Evolutionary conservation across 768 basidiomycete species (phyloP), one percentile per base, ranked within the genome.

Genomic region (Lentinula guzmanii): DNA sequence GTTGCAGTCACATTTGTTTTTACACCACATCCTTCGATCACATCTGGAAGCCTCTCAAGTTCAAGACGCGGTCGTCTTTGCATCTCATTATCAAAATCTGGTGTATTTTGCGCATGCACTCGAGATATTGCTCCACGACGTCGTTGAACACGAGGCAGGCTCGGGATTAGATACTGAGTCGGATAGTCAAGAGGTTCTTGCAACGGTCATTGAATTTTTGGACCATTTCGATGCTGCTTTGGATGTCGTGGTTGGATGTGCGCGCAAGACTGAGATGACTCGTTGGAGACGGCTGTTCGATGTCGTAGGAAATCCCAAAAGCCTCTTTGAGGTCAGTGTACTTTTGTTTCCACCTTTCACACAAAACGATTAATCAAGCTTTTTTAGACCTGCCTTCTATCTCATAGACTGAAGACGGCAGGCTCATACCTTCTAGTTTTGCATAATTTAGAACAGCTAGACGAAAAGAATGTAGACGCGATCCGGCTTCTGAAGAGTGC

Each of bases 201-300:
- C 87, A 0, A 76, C 79, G 2, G 87, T 90, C 8, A 80, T 98
- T 63, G 91, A 93, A 64, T 98, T 99, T 68, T 75, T 99, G 65
- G 97, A 99, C 68, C 86, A 98, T 70, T 98, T 98, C 69, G 91
- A 95, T 63, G 90, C 84, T 57, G 83, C 90, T 5, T 74, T 98
- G 60, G 94, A 98, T 62, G 95, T 98, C 6, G 92, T 98, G 11
- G 95, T 98, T 9, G 89, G 91, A 5, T 98, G 96, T 67, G 96
- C 97, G 18, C 81, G 97, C 58, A 99, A 99, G 77, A 98, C 93
- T 5, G 97, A 99, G 74, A 83, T 95, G 70, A 88, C 91, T 4
- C 75, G 90, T 55, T 99, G 97, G 97, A 82, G 83, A 51, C 83
- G 88, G 59, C 75, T 99, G 43, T 99, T 99, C 71, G 85, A 86